Conservation (phyloP, 73 alveolate species). For the Tetrahymena thermophila region DNA sequence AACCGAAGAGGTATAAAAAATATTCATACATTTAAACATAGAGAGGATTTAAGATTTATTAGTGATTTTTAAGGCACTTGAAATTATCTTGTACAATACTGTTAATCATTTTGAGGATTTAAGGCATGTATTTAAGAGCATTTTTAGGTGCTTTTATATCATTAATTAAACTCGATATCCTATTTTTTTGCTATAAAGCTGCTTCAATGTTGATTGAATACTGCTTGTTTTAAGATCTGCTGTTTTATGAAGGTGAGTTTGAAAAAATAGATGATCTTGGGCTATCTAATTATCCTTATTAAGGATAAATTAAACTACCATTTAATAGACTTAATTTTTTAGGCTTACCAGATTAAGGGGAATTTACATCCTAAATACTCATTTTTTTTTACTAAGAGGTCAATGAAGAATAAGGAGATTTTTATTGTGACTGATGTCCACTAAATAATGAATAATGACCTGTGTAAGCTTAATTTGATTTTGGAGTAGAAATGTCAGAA, state of each 20-base stretch:
- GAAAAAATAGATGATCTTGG: not conserved
- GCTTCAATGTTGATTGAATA: not conserved
- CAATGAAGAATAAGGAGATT: not conserved
- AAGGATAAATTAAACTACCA: not conserved
- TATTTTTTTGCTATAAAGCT: not conserved
- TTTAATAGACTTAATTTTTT: not conserved
- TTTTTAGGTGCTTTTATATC: not conserved
- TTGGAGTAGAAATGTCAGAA: not conserved
- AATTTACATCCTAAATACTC: not conserved
- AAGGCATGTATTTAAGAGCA: not conserved
- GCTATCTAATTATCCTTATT: not conserved
- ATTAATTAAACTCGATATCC: not conserved
- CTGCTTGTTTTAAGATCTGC: not conserved
- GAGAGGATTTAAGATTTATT: not conserved
- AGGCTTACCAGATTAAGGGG: not conserved
- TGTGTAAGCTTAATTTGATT: not conserved
- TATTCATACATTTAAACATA: not conserved
- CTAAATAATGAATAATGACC: not conserved
- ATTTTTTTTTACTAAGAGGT: not conserved
- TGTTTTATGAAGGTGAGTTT: not conserved
- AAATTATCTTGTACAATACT: not conserved
- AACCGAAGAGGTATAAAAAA: not conserved
- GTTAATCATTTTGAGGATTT: not conserved
- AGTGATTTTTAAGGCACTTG: not conserved
- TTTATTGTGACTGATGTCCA: not conserved